Base-by-base conservation (phyloP, 768 basidiomycete genomes). In the Myochromella boudieri region DNA sequence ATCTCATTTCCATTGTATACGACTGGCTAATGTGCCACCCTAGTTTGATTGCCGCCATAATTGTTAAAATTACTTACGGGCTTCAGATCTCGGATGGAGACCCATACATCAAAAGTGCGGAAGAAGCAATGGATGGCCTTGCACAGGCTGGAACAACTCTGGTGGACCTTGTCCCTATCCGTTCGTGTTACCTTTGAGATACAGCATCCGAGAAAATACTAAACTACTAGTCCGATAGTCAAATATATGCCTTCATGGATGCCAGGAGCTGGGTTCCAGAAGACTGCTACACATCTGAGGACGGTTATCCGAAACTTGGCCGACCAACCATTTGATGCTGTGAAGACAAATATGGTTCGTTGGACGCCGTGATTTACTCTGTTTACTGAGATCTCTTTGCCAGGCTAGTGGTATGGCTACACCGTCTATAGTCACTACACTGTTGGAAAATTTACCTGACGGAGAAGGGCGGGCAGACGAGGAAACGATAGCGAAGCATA, bases 401-500 rank as follows among this genome's bases (percentile, higher is more conserved):
- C 42, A 88, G 85, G 75, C 72, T 27, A 71, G 77, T 44, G 83
- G 84, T 15, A 75, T 69, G n/a, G 77, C 76, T 17, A 60, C 70
- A 18, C 58, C 69, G 12, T 87, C 83, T 6, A n/a, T n/a, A n/a
- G n/a, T n/a, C n/a, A n/a, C n/a, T n/a, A n/a, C n/a, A n/a, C 84
- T 82, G 58, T 76, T 78, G 1, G 82, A 82, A 17, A 68, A 71
- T 21, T 61, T 83, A 46, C 71, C 86, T 20, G 75, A 85, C 53
- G 70, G 65, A 17, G 77, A 75, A 56, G 62, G 67, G 8, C 56
- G 80, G 24, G 62, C 65, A 3, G 78, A 84, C 46, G 82, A 84
- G 48, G 82, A 85, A 49, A 65, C 74, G 41, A 75, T 80, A 50
- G 68, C 87, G 47, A 87, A 84, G 60, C 85, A 84, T 81, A 78